A percentile compares a stretch with the other conserved stretches of the same genome.
phyloP scores from a whole-genome alignment of 306 rosid genomes.

The Lathyrus oleraceus region DNA sequence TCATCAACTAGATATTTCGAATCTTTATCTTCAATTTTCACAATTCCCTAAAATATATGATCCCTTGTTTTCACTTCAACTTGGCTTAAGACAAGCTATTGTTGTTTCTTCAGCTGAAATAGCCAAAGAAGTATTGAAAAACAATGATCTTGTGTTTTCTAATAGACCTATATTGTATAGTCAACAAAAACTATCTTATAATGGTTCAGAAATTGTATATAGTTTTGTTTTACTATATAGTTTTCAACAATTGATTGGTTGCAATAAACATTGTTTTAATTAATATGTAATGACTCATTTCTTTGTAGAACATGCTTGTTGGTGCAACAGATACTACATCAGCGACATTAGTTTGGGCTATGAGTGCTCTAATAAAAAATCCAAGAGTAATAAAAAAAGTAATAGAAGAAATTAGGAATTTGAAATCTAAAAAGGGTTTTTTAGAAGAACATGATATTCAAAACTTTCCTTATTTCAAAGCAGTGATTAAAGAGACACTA shows the following conservation, averaged over 20 bases:
- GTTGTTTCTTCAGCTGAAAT: slow-evolving; percentile 19
- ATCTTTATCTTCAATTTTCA: slow-evolving; percentile 24
- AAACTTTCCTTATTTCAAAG: slow-evolving; percentile 15
- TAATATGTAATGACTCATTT: too few relatives aligned
- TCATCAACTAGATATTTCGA: slow-evolving; percentile 31
- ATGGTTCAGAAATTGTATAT: too few relatives aligned
- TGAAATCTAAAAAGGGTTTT: neutral
- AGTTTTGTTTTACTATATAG: too few relatives aligned
- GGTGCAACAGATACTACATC: slow-evolving; percentile 28
- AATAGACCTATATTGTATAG: too few relatives aligned
- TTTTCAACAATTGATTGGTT: too few relatives aligned
- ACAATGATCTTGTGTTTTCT: slow-evolving; percentile 28
- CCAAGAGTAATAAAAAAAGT: too few relatives aligned
- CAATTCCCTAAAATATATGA: slow-evolving; percentile 38
- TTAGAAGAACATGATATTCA: slow-evolving; percentile 23
- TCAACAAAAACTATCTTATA: too few relatives aligned
- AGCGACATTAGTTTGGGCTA: neutral
- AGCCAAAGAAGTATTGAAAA: slow-evolving; percentile 1
- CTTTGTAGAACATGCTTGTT: slow-evolving; percentile 1
- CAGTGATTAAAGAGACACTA: neutral
- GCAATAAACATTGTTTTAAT: too few relatives aligned
- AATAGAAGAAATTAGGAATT: neutral
- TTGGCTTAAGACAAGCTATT: slow-evolving; percentile 32
- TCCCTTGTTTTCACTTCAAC: slow-evolving; percentile 41
- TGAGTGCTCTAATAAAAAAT: neutral